These are phyloP conservation scores for Aspergillus luchuensis DNA, from an alignment of 2,329 filamentous ascomycete species.

Conservation along the genomic window DNA sequence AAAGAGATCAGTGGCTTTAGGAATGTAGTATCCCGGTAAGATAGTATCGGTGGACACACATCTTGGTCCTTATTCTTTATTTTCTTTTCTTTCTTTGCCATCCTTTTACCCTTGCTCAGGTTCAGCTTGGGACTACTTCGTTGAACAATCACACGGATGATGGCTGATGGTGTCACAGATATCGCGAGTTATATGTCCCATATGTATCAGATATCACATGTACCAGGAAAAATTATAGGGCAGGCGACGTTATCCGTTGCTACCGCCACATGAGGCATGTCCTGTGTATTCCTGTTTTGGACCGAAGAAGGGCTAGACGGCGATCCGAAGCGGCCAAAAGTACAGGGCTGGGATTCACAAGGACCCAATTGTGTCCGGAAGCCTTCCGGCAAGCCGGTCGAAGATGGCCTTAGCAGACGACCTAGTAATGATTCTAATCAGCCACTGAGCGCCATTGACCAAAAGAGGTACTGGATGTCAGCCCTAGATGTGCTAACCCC, in stretches of 20 bases:
- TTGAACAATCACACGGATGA: background rate
- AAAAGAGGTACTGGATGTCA: background rate
- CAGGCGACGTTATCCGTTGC: background rate
- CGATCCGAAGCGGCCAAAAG: background rate
- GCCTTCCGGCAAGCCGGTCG: background rate
- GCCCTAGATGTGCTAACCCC: background rate
- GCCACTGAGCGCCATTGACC: no score
- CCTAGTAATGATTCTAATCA: background rate
- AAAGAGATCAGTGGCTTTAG: background rate
- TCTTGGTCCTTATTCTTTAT: background rate
- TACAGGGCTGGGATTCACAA: background rate
- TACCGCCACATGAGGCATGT: background rate
- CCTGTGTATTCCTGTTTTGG: background rate
- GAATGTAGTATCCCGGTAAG: background rate
- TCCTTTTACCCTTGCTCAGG: background rate
- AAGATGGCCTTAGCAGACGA: background rate
- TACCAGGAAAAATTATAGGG: background rate
- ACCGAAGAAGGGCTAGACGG: background rate
- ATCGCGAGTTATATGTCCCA: no score
- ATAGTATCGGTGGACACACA: background rate
- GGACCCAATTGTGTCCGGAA: background rate
- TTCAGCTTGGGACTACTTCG: background rate
- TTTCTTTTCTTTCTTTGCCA: background rate
- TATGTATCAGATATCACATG: no score
- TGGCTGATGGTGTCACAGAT: background rate